Evolutionary conservation across 2,329 filamentous ascomycete species (phyloP), one percentile per base, ranked within the genome.

Genomic region (Geosmithia morbida): DNA sequence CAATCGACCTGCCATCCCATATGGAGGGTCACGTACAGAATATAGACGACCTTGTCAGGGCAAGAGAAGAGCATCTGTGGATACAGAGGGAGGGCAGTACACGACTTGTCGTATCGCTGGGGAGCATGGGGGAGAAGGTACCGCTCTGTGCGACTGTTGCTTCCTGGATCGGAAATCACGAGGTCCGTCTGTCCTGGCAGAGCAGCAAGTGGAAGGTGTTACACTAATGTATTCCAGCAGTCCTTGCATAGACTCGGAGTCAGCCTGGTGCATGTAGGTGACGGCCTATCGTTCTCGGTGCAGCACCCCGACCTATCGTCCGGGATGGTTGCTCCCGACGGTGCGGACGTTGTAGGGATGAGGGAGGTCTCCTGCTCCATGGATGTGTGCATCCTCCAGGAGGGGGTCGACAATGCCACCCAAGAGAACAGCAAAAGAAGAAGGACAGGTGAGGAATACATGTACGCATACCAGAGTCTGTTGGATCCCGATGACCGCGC

Each of bases 301-400:
- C 59, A 66, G 45, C 65, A 68, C 46, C 57, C 61, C 2, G 57
- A 61, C 40, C 44, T 64, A 17, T 53, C 55, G 0, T 66, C 64
- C 3, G 51, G 57, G 16, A 46, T 64, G 20, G 26, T 56, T 6
- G 52, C 59, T 6, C 64, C 64, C 1, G 42, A 45, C 1, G 52
- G 50, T 1, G 57, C 61, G 1, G 41, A 46, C 3, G 55, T 51
- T 6, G 56, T 57, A 1, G 53, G 53, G 2, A 58, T 67, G 41
- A 53, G 51, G 40, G 53, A 53, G 22, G 52, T 59, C 17, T 49
- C 49, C n/a, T 54, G 61, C 41, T 49, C 50, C 2, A 46, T 66
- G 29, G 48, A 58, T 39, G 41, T 62, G 14, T 48, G 48, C 3
- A 46, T 37, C 7, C 3, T 37, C 29, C 14, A 22, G 46, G 2